A percentile compares a stretch with the other conserved stretches of the same genome.
These are phyloP conservation scores for Chaetomium sp. DNA, from an alignment of 2,329 filamentous ascomycete species.

Conservation along the genomic window DNA sequence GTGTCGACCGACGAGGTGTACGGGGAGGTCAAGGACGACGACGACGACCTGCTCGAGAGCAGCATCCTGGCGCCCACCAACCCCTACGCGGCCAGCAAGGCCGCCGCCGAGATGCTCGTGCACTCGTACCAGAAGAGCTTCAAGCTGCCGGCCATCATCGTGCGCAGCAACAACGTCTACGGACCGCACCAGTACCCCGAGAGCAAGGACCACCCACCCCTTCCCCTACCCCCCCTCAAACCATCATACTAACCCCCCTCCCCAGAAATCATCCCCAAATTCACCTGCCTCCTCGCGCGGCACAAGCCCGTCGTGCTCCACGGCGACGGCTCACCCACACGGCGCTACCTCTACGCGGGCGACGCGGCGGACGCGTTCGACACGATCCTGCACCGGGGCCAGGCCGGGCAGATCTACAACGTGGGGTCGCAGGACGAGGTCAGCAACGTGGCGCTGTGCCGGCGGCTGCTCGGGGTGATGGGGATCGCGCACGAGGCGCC, in stretches of 20 bases:
- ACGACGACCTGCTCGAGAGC: slow-evolving; percentile 70
- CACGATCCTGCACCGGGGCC: slow-evolving; percentile 77
- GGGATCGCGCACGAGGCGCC: slow-evolving; percentile 44
- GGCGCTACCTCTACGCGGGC: slow-evolving; percentile 75
- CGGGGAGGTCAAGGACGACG: slow-evolving; percentile 73
- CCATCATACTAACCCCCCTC: slow-evolving; percentile 14
- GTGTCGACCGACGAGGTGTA: slow-evolving; percentile 87
- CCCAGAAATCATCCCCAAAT: slow-evolving; percentile 84
- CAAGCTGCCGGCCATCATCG: slow-evolving; percentile 76
- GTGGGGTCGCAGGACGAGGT: slow-evolving; percentile 78
- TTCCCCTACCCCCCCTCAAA: slow-evolving; percentile 8
- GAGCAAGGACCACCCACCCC: slow-evolving; percentile 55
- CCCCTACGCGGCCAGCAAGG: slow-evolving; percentile 79
- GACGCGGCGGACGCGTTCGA: slow-evolving; percentile 83
- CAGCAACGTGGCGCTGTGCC: slow-evolving; percentile 71
- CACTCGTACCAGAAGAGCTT: slow-evolving; percentile 84
- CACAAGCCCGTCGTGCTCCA: slow-evolving; percentile 70
- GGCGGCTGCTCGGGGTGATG: slow-evolving; percentile 64
- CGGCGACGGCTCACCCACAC: slow-evolving; percentile 72
- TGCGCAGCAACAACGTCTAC: slow-evolving; percentile 83
- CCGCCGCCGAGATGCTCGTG: slow-evolving; percentile 83
- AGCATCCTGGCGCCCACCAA: slow-evolving; percentile 79
- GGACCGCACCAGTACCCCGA: slow-evolving; percentile 83
- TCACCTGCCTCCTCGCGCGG: slow-evolving; percentile 70
- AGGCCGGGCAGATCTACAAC: slow-evolving; percentile 77